These are phyloP conservation scores for Babesia sp. DNA, from an alignment of 169 alveolate species.

Conservation along the genomic window DNA sequence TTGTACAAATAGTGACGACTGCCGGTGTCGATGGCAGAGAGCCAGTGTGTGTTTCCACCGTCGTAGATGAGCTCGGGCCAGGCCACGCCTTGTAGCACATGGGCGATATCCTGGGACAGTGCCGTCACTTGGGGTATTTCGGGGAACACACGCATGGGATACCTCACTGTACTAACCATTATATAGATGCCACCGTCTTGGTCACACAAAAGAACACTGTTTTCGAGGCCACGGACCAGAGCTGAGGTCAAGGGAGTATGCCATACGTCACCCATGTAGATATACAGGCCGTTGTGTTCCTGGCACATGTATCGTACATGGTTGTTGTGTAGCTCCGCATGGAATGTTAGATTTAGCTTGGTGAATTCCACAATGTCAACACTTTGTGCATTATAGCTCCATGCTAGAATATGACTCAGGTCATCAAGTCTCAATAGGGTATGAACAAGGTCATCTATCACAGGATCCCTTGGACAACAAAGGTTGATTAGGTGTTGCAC, in stretches of 20 bases:
- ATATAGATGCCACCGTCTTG: slow-evolving; percentile 64
- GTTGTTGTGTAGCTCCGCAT: slow-evolving; percentile 22
- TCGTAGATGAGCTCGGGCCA: slow-evolving; percentile 69
- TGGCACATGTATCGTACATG: slow-evolving; percentile 58
- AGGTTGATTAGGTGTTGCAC: slow-evolving; percentile 43
- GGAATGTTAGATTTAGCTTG: slow-evolving; percentile 63
- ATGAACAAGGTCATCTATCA: slow-evolving; percentile 16
- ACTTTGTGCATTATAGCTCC: slow-evolving; percentile 31
- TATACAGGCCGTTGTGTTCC: slow-evolving; percentile 63
- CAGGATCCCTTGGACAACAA: slow-evolving; percentile 41
- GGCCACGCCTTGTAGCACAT: slow-evolving; percentile 47
- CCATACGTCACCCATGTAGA: slow-evolving; percentile 63
- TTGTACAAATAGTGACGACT: slow-evolving; percentile 67
- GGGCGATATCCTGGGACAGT: slow-evolving; percentile 24
- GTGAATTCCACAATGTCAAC: slow-evolving; percentile 51
- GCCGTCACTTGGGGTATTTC: slow-evolving; percentile 22
- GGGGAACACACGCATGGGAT: slow-evolving; percentile 61
- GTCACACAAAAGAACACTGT: slow-evolving; percentile 51
- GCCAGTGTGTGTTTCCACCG: slow-evolving; percentile 59
- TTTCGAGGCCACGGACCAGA: slow-evolving; percentile 63
- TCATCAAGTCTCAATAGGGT: slow-evolving; percentile 64
- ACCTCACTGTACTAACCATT: slow-evolving; percentile 56
- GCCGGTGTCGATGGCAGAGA: slow-evolving; percentile 42
- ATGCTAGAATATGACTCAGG: slow-evolving; percentile 63
- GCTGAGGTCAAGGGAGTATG: slow-evolving; percentile 61